A percentile compares a stretch with the other conserved stretches of the same genome.
Evolutionary conservation across 257 asterid species (phyloP).

Genomic region (Ehretia macrophylla): DNA sequence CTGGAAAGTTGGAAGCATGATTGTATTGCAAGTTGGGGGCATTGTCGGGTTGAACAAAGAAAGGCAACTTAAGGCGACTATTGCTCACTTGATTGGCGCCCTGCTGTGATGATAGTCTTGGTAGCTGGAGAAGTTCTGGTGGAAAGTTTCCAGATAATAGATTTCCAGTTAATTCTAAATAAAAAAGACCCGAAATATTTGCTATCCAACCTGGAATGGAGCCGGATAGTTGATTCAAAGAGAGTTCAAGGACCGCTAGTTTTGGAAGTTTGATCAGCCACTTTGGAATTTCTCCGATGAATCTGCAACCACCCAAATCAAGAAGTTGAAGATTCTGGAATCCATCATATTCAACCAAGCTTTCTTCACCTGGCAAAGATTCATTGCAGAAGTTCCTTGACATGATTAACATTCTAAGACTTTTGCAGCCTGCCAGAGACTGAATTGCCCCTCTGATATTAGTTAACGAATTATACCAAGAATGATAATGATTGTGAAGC

Average conservation of each 20-base stretch:
- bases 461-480: constrained; percentile 8
- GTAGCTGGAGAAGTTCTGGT: constrained; percentile 39
- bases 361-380: no score
- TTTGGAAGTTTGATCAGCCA: no score
- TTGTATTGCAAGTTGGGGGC: no score
- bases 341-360: no score
- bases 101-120: constrained; percentile 48
- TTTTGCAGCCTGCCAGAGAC: constrained; percentile 64
- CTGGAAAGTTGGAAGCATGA: no score
- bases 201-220: constrained; percentile 69
- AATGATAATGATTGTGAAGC: constrained; percentile 7
- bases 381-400: no score
- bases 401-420: constrained; percentile 52
- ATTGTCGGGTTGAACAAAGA: no score
- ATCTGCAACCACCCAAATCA: no score
- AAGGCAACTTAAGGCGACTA: background rate
- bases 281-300: no score
- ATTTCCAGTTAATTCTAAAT: constrained; percentile 72
- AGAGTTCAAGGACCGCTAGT: no score
- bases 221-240: no score
- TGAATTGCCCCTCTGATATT: constrained; percentile 63
- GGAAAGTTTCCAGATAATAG: constrained; percentile 67
- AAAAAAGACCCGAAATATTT: constrained; percentile 31
- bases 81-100: constrained; percentile 15
- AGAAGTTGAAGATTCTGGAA: no score